phyloP scores from a whole-genome alignment of 2,329 filamentous ascomycete genomes.

The Diplodia seriata region DNA sequence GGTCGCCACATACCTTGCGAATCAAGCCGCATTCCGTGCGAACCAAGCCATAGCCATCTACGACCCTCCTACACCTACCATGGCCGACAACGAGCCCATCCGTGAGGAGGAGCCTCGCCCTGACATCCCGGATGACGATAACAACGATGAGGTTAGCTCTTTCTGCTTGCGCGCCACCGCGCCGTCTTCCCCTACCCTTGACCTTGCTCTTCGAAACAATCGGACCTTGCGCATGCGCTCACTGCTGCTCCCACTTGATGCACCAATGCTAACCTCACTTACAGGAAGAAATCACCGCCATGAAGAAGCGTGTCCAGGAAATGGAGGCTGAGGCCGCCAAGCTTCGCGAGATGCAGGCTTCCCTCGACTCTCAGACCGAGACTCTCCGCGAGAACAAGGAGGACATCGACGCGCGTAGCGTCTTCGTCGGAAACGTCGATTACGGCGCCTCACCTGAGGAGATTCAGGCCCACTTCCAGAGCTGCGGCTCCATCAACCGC shows the following conservation, averaged over 20 bases:
- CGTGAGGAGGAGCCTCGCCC: conserved; percentile 36
- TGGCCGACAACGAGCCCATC: conserved; percentile 34
- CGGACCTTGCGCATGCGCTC: not conserved
- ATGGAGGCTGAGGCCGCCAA: conserved; percentile 66
- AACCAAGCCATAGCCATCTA: not conserved
- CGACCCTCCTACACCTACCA: not conserved
- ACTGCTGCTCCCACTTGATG: not conserved
- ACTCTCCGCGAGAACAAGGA: conserved; percentile 91
- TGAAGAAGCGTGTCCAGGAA: conserved; percentile 62
- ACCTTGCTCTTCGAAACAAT: not conserved
- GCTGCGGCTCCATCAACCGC: conserved; percentile 94
- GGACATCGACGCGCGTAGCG: conserved; percentile 91
- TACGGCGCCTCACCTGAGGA: conserved; percentile 97
- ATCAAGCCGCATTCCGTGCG: not conserved
- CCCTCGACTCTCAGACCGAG: conserved; percentile 81
- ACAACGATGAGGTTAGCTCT: conserved; percentile 45
- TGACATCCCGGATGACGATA: conserved; percentile 44
- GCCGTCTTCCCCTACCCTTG: not conserved
- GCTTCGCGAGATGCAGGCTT: conserved; percentile 63
- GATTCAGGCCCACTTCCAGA: conserved; percentile 98
- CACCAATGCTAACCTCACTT: conserved; percentile 9
- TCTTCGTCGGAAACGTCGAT: conserved; percentile 98
- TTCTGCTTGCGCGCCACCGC: not conserved
- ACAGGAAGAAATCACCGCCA: conserved; percentile 55
- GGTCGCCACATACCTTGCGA: not conserved